Conservation (phyloP, 345 rosid species). For the Syzygium oleosum region DNA sequence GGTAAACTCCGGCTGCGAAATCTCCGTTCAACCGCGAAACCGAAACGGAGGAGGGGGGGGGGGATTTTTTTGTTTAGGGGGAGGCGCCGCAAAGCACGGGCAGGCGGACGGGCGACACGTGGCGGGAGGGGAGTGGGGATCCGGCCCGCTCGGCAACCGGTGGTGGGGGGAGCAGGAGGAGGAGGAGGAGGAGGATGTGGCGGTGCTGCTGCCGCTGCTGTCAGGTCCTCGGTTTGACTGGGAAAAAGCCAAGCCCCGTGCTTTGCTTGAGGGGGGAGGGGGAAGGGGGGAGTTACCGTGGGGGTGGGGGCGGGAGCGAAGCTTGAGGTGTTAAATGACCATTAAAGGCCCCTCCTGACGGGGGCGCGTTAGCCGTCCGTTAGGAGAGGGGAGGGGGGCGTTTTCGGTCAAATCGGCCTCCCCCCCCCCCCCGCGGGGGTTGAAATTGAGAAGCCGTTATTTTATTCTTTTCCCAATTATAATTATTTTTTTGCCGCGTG, state of each 20-base stretch:
- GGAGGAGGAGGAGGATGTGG: no score
- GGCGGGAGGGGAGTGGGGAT: neutral
- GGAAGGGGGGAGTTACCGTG: neutral
- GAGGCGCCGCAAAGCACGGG: neutral
- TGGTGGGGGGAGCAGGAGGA: no score
- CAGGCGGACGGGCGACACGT: neutral
- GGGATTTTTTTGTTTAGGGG: neutral
- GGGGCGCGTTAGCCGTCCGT: neutral
- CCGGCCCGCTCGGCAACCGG: neutral
- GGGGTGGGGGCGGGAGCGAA: neutral
- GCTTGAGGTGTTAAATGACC: neutral
- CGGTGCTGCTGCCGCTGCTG: no score
- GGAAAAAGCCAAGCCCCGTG: neutral
- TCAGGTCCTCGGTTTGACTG: neutral
- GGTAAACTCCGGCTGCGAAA: no score
- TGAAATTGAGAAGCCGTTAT: neutral
- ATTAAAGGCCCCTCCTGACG: neutral
- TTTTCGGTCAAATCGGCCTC: neutral
- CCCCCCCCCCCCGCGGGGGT: neutral
- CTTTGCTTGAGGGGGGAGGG: neutral
- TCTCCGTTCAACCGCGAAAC: no score
- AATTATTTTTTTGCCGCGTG: rapidly evolving
- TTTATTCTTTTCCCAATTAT: neutral
- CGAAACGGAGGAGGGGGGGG: neutral
- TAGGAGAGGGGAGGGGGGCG: neutral